Evolutionary conservation across 805 yeast species (phyloP).

Genomic region (Jamesozyma jinghongensis): DNA sequence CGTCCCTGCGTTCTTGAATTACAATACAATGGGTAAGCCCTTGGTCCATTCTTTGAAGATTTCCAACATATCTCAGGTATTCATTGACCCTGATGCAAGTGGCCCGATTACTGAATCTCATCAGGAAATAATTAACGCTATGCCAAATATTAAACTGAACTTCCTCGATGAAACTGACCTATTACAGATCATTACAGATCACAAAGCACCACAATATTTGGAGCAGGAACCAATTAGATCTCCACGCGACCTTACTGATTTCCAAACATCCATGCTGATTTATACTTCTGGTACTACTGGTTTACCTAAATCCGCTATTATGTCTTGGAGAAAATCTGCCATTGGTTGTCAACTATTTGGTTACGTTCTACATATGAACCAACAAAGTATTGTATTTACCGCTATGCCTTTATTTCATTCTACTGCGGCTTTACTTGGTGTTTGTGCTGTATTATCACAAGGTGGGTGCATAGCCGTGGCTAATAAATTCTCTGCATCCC

Average conservation of each 20-base stretch:
- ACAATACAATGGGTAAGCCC: slow-evolving; percentile 63
- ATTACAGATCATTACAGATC: slow-evolving; percentile 32
- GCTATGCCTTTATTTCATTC: slow-evolving; percentile 96
- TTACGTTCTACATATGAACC: slow-evolving; percentile 50
- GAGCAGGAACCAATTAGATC: slow-evolving; percentile 51
- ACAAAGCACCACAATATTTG: slow-evolving; percentile 41
- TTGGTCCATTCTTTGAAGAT: slow-evolving; percentile 71
- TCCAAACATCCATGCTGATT: slow-evolving; percentile 59
- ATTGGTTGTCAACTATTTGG: slow-evolving; percentile 67
- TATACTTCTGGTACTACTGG: slow-evolving; percentile 96
- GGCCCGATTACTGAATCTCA: slow-evolving; percentile 44
- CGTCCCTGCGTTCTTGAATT: slow-evolving; percentile 76
- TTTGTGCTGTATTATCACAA: slow-evolving; percentile 52
- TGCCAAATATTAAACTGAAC: slow-evolving; percentile 37
- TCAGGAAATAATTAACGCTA: slow-evolving; percentile 29
- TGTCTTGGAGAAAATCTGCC: slow-evolving; percentile 81
- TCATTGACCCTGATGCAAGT: slow-evolving; percentile 66
- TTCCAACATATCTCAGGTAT: slow-evolving; percentile 53
- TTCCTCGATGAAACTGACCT: slow-evolving; percentile 47
- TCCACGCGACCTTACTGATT: slow-evolving; percentile 42
- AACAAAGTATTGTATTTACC: slow-evolving; percentile 56
- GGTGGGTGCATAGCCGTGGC: slow-evolving; percentile 77
- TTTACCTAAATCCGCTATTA: slow-evolving; percentile 84
- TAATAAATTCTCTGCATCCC: slow-evolving; percentile 70
- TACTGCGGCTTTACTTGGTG: slow-evolving; percentile 83